Conservation (phyloP, 2,329 filamentous ascomycete species). For the Fulvia fulva region DNA sequence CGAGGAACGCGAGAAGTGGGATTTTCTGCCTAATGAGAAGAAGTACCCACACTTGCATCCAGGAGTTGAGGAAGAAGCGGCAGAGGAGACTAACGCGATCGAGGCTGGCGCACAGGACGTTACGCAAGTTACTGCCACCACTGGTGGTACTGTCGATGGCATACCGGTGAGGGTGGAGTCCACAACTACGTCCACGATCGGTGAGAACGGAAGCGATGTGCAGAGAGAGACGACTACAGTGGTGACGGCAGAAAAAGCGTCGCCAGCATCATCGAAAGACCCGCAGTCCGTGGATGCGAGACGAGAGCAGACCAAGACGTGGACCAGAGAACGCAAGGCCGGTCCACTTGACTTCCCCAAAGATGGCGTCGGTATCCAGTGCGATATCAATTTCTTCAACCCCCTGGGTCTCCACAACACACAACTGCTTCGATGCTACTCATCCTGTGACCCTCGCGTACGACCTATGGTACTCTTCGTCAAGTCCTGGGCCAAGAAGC, state of each 20-base stretch:
- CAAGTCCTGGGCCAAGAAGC: slow-evolving; percentile 83
- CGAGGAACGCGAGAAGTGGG: slow-evolving; percentile 68
- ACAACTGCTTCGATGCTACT: slow-evolving; percentile 75
- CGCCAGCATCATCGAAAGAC: background rate
- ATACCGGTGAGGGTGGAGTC: background rate
- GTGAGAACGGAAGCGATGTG: background rate
- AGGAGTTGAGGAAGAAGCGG: slow-evolving; percentile 18
- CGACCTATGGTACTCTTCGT: slow-evolving; percentile 76
- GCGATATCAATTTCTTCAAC: slow-evolving; percentile 88
- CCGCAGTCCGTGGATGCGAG: slow-evolving; percentile 3
- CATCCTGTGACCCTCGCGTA: slow-evolving; percentile 72
- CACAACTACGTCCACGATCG: background rate
- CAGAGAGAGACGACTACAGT: background rate
- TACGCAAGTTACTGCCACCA: background rate
- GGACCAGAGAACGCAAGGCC: slow-evolving; percentile 45
- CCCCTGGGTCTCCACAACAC: slow-evolving; percentile 82
- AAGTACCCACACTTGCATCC: slow-evolving; percentile 38
- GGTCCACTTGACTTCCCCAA: slow-evolving; percentile 72
- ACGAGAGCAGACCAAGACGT: slow-evolving; percentile 27
- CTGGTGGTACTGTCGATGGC: background rate
- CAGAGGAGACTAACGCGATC: slow-evolving; percentile 4
- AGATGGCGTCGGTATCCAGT: slow-evolving; percentile 73
- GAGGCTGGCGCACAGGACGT: background rate
- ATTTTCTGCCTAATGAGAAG: slow-evolving; percentile 49
- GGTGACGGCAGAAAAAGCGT: background rate